Evolutionary conservation across 2,329 filamentous ascomycete genomes (phyloP), one percentile per base, ranked within the genome.

Genomic region (Phyllosticta capitalensis): DNA sequence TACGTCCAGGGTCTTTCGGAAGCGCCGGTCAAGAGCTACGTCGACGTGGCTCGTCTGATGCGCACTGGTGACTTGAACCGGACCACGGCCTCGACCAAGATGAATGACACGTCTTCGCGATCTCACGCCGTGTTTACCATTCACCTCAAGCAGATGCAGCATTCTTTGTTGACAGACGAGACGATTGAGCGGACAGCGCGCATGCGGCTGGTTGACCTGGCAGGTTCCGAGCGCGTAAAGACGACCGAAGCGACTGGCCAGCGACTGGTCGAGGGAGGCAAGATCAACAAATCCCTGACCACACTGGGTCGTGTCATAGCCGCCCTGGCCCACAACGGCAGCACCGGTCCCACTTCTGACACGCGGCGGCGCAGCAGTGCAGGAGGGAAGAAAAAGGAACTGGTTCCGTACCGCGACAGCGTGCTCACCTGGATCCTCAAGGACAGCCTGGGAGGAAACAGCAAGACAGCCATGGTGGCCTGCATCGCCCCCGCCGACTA

Each of bases 271-370:
- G 94, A 99, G 75, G 94, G 94, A 55, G 92, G 90, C 68, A 96
- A 97, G 73, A 99, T 99, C 83, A 99, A 99, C 81, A 96, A 97
- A 76, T 97, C 92, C 9, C 83, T 99, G 45, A 96, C 92, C 0
- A 97, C 94, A 0, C 83, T 99, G 9, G 94, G 94, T 3, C 87
- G 94, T 57, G 94, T 99, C 54, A 99, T 99, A 72, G 92, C 92
- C 28, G 92, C 94, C 1, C 81, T 99, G 26, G 89, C 81, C 54
- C 53, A 60, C 24, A 60, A 60, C 22, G 53, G 30, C n/a, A 28
- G 28, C 10, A 55, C 52, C 19, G 49, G 49, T 6, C 22, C 28
- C 17, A 30, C 54, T 17, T 12, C 54, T 19, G 85, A 88, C 66
- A 82, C 83, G 1, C 90, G 90, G 28, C 69, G 72, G 17, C 72